Evolutionary conservation across 2,329 filamentous ascomycete species (phyloP), one percentile per base, ranked within the genome.

Genomic region (Calonectria crousiana): DNA sequence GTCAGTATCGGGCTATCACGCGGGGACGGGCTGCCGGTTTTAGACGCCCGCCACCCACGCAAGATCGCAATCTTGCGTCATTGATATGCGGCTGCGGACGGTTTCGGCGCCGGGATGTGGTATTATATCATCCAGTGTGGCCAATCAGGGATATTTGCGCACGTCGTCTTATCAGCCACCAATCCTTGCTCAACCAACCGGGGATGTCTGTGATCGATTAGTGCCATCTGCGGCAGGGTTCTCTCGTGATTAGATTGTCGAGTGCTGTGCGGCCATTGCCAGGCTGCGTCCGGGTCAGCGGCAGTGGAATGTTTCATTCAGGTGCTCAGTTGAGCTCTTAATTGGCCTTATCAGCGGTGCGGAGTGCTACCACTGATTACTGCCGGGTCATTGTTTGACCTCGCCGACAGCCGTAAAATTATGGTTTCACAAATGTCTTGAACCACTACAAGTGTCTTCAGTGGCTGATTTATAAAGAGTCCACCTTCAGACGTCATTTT

Each of bases 1-100:
- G 34, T 20, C 14, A 5, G 28, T 56, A n/a, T 6, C 5, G 6
- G 13, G 16, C 38, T 41, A 23, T 62, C 56, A 62, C 34, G 34
- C 56, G 56, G 56, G 32, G 34, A 28, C 16, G n/a, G 10, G 34
- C 34, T 34, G 8, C 23, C 34, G 10, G 56, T 9, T 8, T 23
- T 18, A 18, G 23, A 30, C n/a, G 56, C n/a, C 11, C 34, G 26
- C 32, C 56, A 30, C 34, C 20, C 14, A 28, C 26, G 56, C 56
- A 41, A 41, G 56, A 62, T 41, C n/a, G 16, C 36, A 62, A 62
- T 41, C 56, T 62, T 41, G 56, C 56, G 56, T 62, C 56, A 62
- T 23, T 11, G 13, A 62, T 36, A 62, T 62, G 56, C 56, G 18
- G 23, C n/a, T 18, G 34, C 11, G 18, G 23, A 41, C 56, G 13